phyloP scores from a whole-genome alignment of 1,139 yeast genomes.

The Candida dubliniensis region DNA sequence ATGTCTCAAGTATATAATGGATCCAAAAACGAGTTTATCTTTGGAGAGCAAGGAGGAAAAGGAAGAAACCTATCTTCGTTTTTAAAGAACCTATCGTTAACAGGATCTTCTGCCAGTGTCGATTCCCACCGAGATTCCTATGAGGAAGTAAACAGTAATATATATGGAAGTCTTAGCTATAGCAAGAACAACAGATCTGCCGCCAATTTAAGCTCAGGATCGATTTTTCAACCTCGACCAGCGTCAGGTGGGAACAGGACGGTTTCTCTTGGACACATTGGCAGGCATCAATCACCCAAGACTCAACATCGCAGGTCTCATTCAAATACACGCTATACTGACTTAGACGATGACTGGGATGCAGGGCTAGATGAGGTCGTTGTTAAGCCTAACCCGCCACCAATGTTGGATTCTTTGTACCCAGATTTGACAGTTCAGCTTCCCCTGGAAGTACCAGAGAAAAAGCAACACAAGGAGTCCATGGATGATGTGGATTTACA shows the following conservation, averaged over 20 bases:
- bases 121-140: constrained; percentile 11
- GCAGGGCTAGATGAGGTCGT: constrained; percentile 65
- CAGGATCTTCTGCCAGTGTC: constrained; percentile 18
- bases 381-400: constrained; percentile 12
- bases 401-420: constrained; percentile 38
- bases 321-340: constrained; percentile 42
- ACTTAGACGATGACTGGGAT: constrained; percentile 90
- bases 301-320: constrained; percentile 10
- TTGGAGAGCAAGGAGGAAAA: constrained; percentile 67
- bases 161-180: constrained; percentile 42
- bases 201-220: constrained; percentile 18
- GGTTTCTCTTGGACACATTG: constrained; percentile 17
- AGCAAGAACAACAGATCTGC: constrained; percentile 13
- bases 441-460: constrained; percentile 1
- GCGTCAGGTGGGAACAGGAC: constrained; percentile 21
- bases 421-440: constrained; percentile 35
- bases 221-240: constrained; percentile 15
- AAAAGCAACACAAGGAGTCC: constrained; percentile 20
- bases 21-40: constrained; percentile 56
- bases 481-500: constrained; percentile 26
- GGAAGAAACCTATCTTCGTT: constrained; percentile 64
- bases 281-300: constrained; percentile 2
- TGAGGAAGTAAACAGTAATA: constrained; percentile 37
- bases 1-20: constrained; percentile 59
- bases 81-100: constrained; percentile 49